phyloP scores from a whole-genome alignment of 202 grass and related monocot species.

The Alloteropsis angusta region DNA sequence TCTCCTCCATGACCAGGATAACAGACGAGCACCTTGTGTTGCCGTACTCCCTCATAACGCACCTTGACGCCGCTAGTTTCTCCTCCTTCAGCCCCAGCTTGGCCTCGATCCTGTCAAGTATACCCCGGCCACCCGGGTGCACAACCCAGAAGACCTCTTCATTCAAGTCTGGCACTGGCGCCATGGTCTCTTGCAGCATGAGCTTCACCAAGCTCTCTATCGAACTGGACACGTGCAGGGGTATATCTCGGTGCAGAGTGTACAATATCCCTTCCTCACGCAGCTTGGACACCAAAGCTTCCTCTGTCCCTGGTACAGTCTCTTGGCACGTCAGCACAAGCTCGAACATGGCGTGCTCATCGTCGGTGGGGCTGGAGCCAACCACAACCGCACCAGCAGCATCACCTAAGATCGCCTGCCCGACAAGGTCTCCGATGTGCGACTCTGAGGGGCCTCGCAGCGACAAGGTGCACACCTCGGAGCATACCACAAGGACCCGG shows the following conservation, averaged over 20 bases:
- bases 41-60: conserved; percentile 25
- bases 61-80: conserved; percentile 21
- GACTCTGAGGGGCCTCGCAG: neutral
- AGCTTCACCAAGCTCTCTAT: neutral
- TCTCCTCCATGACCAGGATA: conserved; percentile 32
- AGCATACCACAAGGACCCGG: neutral
- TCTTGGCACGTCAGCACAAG: neutral
- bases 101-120: conserved; percentile 17
- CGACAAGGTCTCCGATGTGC: conserved; percentile 3
- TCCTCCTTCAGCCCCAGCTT: neutral
- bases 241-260: neutral
- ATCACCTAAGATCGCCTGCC: conserved; percentile 15
- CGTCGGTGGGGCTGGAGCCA: neutral
- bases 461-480: neutral
- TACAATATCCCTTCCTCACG: neutral
- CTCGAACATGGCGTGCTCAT: neutral
- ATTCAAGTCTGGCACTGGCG: neutral
- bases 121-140: conserved; percentile 28
- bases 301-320: neutral
- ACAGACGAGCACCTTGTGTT: conserved; percentile 32
- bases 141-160: conserved; percentile 28
- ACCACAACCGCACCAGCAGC: neutral
- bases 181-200: neutral
- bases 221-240: neutral
- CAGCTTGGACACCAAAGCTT: neutral